A percentile compares a stretch with the other conserved stretches of the same genome.
Evolutionary conservation across 768 basidiomycete species (phyloP).

Genomic region (Tephrocybe sp.): DNA sequence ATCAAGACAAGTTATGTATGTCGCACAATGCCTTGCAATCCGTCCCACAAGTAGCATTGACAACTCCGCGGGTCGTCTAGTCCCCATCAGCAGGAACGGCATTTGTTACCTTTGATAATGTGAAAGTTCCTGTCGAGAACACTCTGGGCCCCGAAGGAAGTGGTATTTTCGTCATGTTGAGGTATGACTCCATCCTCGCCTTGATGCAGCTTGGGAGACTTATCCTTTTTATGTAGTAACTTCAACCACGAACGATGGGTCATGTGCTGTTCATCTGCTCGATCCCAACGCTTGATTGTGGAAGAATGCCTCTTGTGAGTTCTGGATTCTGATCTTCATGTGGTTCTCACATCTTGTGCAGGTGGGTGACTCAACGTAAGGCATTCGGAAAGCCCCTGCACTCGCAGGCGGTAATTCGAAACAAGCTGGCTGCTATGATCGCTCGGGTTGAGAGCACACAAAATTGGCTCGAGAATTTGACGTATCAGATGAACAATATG

Average conservation of each 20-base stretch:
- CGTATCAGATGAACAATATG: constrained; percentile 88
- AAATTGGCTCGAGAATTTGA: constrained; percentile 82
- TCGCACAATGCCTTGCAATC: not conserved
- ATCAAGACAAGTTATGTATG: constrained; percentile 73
- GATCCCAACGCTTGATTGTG: constrained; percentile 60
- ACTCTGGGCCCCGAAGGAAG: constrained; percentile 79
- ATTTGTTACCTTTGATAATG: constrained; percentile 75
- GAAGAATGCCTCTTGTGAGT: constrained; percentile 55
- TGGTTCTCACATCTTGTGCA: constrained; percentile 22
- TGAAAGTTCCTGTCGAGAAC: constrained; percentile 82
- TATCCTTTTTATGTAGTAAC: constrained; percentile 47
- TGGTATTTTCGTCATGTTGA: constrained; percentile 55
- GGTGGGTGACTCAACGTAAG: constrained; percentile 85
- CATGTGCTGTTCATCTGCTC: constrained; percentile 75
- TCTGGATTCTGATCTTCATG: not conserved
- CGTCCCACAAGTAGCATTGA: not conserved
- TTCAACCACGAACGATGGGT: constrained; percentile 97
- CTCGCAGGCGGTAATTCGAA: constrained; percentile 84
- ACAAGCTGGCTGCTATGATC: constrained; percentile 85
- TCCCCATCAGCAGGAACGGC: constrained; percentile 84
- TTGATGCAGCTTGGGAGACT: not conserved
- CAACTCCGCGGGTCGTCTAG: constrained; percentile 17
- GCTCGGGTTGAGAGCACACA: constrained; percentile 64
- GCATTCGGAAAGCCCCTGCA: constrained; percentile 88
- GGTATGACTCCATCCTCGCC: constrained; percentile 26